Conservation (phyloP, 257 asterid species). For the Salvia miltiorrhiza region DNA sequence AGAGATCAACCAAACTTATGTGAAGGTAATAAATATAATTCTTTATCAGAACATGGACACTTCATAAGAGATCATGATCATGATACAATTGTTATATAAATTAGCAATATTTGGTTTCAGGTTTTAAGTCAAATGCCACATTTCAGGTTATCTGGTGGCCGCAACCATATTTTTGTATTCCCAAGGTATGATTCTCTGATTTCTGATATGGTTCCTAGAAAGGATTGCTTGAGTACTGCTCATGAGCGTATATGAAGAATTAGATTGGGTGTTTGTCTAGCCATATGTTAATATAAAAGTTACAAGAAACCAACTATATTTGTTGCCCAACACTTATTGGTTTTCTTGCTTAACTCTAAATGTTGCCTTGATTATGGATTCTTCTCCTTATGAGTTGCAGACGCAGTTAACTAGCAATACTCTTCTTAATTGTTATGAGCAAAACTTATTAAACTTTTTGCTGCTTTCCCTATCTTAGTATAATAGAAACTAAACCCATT, state of each 20-base stretch:
- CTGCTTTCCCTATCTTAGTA: neutral
- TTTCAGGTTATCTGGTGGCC: constrained; percentile 92
- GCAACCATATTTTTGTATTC: constrained; percentile 86
- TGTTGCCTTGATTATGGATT: neutral
- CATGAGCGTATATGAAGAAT: neutral
- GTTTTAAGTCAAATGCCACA: constrained; percentile 94
- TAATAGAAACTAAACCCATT: neutral
- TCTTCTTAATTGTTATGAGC: neutral
- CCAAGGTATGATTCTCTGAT: constrained; percentile 59
- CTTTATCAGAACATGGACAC: constrained; percentile 2
- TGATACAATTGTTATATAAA: constrained; percentile 23
- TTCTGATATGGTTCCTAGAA: neutral
- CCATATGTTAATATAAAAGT: neutral
- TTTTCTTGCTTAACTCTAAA: neutral
- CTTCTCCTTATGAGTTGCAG: constrained; percentile 9
- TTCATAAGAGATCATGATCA: constrained; percentile 1
- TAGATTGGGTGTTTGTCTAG: neutral
- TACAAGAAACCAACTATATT: neutral
- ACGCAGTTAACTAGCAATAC: neutral
- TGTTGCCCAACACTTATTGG: neutral
- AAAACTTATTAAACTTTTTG: neutral
- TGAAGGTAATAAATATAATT: constrained; percentile 52
- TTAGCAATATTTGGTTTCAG: constrained; percentile 53
- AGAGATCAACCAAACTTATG: constrained; percentile 88
- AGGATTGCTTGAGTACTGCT: neutral